Percentiles rank a stretch among this genome's conserved stretches.
Evolutionary conservation across 2,329 filamentous ascomycete genomes (phyloP).

Genomic region (Talaromyces sp.): DNA sequence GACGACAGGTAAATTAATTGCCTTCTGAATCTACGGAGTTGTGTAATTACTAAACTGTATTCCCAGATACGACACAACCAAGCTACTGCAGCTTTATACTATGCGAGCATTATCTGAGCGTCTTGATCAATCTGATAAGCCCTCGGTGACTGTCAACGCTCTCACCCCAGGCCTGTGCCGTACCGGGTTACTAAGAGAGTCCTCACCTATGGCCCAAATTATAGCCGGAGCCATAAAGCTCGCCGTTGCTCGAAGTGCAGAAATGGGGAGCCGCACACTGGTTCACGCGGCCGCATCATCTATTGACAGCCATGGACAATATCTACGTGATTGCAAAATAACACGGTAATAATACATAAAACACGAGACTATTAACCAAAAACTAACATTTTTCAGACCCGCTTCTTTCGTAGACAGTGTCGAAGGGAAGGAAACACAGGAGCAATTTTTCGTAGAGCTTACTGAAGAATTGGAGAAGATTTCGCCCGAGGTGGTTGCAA

Average conservation of each 20-base stretch:
- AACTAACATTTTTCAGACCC: background rate
- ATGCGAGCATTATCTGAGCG: slow-evolving; percentile 3
- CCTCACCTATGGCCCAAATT: background rate
- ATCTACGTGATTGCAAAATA: slow-evolving; percentile 5
- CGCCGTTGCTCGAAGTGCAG: slow-evolving; percentile 1
- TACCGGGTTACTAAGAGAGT: slow-evolving; percentile 1
- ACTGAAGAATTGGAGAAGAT: background rate
- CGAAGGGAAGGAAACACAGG: slow-evolving; percentile 1
- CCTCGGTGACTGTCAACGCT: slow-evolving; percentile 1
- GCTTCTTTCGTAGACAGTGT: background rate
- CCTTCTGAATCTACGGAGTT: too few relatives aligned
- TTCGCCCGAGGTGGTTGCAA: background rate
- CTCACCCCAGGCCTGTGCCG: slow-evolving; percentile 2
- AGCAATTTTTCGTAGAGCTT: background rate
- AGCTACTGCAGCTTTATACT: slow-evolving; percentile 4
- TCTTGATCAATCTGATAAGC: background rate
- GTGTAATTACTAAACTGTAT: background rate
- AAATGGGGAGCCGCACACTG: slow-evolving; percentile 3
- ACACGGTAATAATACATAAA: slow-evolving; percentile 1
- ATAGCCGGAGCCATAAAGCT: background rate
- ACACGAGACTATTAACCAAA: background rate
- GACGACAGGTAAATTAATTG: background rate
- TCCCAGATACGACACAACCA: slow-evolving; percentile 5
- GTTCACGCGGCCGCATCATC: slow-evolving; percentile 2
- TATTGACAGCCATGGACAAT: slow-evolving; percentile 4